Percentiles rank a stretch among this genome's conserved stretches.
phyloP scores from a whole-genome alignment of 345 rosid species.

The Populus euphratica region DNA sequence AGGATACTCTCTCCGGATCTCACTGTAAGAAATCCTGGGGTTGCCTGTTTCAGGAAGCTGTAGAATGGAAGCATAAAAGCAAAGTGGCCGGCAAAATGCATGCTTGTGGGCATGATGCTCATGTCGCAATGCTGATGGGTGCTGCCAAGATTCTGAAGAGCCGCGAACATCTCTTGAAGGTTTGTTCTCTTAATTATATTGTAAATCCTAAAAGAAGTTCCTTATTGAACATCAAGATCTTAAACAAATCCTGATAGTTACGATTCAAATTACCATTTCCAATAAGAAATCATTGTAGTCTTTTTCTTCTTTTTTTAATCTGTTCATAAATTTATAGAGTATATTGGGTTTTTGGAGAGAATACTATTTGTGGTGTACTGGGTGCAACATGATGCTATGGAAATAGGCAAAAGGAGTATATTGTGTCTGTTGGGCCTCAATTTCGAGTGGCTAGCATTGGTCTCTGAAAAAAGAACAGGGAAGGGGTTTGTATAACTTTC shows the following conservation, averaged over 20 bases:
- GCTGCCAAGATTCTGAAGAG: slow-evolving; percentile 59
- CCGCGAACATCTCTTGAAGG: slow-evolving; percentile 13
- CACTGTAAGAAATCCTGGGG: background rate
- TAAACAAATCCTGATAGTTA: background rate
- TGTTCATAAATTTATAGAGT: background rate
- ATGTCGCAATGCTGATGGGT: slow-evolving; percentile 88
- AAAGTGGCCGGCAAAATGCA: slow-evolving; percentile 93
- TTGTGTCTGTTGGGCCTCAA: background rate
- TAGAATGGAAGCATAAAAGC: slow-evolving; percentile 83
- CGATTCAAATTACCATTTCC: background rate
- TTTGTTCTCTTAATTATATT: background rate
- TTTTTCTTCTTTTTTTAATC: too few relatives aligned
- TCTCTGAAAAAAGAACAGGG: background rate
- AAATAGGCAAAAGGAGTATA: background rate
- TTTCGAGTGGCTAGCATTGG: background rate
- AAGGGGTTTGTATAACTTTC: background rate
- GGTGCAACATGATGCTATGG: background rate
- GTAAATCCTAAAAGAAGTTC: too few relatives aligned
- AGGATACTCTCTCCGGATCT: background rate
- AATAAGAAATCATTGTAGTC: background rate
- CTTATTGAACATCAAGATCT: too few relatives aligned
- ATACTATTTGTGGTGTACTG: background rate
- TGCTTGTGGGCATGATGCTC: slow-evolving; percentile 95
- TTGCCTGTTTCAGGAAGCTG: slow-evolving; percentile 53
- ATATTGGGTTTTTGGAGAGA: background rate